phyloP scores from a whole-genome alignment of 257 asterid genomes.

The Nicotiana tabacum region DNA sequence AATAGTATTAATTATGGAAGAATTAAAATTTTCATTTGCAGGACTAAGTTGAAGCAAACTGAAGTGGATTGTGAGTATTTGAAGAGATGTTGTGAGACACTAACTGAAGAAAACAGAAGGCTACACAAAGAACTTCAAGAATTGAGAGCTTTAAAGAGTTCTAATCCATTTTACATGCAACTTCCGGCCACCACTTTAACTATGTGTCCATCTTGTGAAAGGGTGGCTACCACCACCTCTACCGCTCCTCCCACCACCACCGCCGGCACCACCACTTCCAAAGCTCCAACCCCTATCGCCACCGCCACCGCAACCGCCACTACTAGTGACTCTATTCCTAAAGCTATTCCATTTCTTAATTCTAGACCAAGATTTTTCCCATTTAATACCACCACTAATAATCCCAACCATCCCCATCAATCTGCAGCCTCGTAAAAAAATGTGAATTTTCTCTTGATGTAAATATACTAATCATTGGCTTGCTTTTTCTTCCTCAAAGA shows the following conservation, averaged over 20 bases:
- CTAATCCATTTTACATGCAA: conserved; percentile 68
- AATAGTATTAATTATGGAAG: background rate
- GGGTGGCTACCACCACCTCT: conserved; percentile 47
- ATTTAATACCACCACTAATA: conserved; percentile 23
- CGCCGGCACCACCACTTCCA: background rate
- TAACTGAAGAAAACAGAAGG: conserved; percentile 66
- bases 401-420: conserved; percentile 35
- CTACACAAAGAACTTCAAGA: conserved; percentile 74
- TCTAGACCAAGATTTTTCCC: conserved; percentile 60
- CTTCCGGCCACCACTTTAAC: conserved; percentile 80
- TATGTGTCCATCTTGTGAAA: conserved; percentile 92
- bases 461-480: conserved; percentile 4
- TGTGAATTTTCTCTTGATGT: background rate
- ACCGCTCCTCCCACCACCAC: conserved; percentile 5
- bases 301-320: background rate
- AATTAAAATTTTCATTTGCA: conserved; percentile 6
- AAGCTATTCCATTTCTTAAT: conserved; percentile 36
- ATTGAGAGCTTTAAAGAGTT: conserved; percentile 58
- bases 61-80: conserved; percentile 86
- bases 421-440: conserved; percentile 41
- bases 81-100: conserved; percentile 73
- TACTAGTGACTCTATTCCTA: conserved; percentile 21
- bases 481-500: conserved; percentile 5
- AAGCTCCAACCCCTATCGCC: background rate
- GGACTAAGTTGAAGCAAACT: conserved; percentile 86